phyloP scores from a whole-genome alignment of 768 basidiomycete species.

The Leccinum rimulosum region DNA sequence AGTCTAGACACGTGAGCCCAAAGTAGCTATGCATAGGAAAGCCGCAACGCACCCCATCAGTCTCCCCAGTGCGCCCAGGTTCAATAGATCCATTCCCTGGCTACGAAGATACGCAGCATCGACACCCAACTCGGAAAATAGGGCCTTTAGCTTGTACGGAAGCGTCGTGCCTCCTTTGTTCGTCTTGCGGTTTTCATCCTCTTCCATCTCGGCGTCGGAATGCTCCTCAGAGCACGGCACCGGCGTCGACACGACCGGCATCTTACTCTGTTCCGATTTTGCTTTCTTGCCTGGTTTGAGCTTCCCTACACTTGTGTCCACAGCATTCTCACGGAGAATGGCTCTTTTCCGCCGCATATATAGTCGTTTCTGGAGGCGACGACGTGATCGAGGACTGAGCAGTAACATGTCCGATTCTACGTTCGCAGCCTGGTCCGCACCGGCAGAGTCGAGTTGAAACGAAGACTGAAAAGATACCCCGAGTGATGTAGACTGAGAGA shows the following conservation, averaged over 20 bases:
- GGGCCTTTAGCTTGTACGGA: conserved; percentile 42
- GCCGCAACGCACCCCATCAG: conserved; percentile 41
- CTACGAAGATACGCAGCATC: conserved; percentile 40
- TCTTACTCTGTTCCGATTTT: conserved; percentile 1
- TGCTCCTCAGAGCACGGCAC: conserved; percentile 5
- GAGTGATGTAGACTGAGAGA: background rate
- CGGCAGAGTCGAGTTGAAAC: background rate
- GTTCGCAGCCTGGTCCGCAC: background rate
- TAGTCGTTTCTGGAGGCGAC: conserved; percentile 58
- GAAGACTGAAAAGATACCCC: background rate
- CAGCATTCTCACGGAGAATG: conserved; percentile 34
- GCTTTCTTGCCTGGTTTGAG: conserved; percentile 39
- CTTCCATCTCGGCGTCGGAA: conserved; percentile 9
- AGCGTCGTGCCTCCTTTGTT: conserved; percentile 39
- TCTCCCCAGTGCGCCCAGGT: conserved; percentile 34
- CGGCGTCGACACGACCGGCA: conserved; percentile 8
- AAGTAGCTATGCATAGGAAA: conserved; percentile 14
- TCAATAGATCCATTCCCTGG: conserved; percentile 43
- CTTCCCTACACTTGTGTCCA: conserved; percentile 18
- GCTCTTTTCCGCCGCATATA: conserved; percentile 76
- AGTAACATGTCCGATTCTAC: conserved; percentile 17
- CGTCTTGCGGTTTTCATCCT: conserved; percentile 14
- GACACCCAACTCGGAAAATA: conserved; percentile 45
- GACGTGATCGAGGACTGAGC: conserved; percentile 48
- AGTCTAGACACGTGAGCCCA: conserved; percentile 18